Evolutionary conservation across 306 rosid genomes (phyloP), one percentile per base, ranked within the genome.

Genomic region (Malus fusca): DNA sequence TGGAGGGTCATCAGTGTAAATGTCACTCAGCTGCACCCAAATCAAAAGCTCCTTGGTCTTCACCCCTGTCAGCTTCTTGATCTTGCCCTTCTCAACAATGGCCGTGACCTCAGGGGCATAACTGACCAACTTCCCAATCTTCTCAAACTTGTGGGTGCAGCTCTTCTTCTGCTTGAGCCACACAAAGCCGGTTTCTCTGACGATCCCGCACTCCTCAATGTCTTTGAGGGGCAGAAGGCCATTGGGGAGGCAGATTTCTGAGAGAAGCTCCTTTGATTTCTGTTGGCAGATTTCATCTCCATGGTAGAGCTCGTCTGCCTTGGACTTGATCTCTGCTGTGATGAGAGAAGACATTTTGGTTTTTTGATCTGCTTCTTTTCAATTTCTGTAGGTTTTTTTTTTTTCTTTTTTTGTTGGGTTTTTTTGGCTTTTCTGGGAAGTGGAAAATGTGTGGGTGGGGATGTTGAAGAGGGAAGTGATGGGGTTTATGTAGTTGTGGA

Each of bases 121-220:
- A 0, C 87, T 63, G 2, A 85, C 93, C 1, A 75, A 86, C 83
- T 77, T 95, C 26, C 92, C 96, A 11, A 96, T 85, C 84, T 92
- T 84, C 0, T 96, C 90, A 22, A 92, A 96, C 80, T 89, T 92
- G 92, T 95, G 99, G 43, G 86, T 87, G 0, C 1, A 33, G 46
- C 59, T 80, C 75, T 87, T 87, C 80, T 90, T 89, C 74, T 92
- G 98, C 86, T 85, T 96, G 5, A 96, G 85, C 99, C 99, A 90
- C 46, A 92, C 98, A n/a, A 87, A 89, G 8, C 99, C 99, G 0
- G 85, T 79, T 14, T 89, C 92, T 22, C 81, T 78, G 75, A 88
- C 84, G 73, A 80, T 81, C 8, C 99, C 99, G 42, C 96, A 89
- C 76, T 95, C 98, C 31, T 60, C 87, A 4, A 95, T 82, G 86